A percentile compares a stretch with the other conserved stretches of the same genome.
phyloP scores from a whole-genome alignment of 495 filamentous ascomycete genomes.

The Xylaria nigripes region DNA sequence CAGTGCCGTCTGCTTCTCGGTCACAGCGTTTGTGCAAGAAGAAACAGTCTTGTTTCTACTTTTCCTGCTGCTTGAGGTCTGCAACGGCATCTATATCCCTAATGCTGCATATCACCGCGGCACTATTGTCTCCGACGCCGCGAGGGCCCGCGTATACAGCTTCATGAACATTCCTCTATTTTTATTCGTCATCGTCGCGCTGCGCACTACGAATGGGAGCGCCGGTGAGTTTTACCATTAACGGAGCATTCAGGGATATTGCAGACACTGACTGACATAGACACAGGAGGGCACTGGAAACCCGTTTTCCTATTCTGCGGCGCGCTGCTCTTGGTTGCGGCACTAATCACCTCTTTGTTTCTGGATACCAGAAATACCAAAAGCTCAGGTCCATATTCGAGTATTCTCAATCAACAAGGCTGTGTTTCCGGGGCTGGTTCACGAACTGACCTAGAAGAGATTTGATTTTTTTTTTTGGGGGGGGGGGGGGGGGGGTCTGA shows the following conservation, averaged over 20 bases:
- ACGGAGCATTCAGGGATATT: neutral
- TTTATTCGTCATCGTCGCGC: constrained; percentile 37
- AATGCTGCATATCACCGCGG: constrained; percentile 36
- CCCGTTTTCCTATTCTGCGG: constrained; percentile 21
- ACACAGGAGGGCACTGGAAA: constrained; percentile 12
- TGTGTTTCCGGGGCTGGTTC: no score
- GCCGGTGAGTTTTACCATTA: constrained; percentile 19
- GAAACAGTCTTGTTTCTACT: constrained; percentile 29
- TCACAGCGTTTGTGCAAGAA: constrained; percentile 22
- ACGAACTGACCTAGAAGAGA: no score
- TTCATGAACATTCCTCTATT: constrained; percentile 41
- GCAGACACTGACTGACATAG: neutral
- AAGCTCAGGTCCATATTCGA: neutral
- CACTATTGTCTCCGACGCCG: constrained; percentile 32
- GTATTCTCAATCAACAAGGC: no score
- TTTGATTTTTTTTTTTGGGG: no score
- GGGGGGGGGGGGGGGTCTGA: no score
- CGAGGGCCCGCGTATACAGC: constrained; percentile 36
- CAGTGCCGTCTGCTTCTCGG: constrained; percentile 20
- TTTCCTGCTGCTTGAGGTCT: constrained; percentile 38
- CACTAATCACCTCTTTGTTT: constrained; percentile 8
- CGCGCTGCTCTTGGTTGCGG: constrained; percentile 17
- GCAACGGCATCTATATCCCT: constrained; percentile 41
- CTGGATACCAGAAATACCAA: constrained; percentile 2
- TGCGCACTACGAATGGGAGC: constrained; percentile 23